phyloP scores from a whole-genome alignment of 2,329 filamentous ascomycete genomes.

The Emergomyces pasteurianus region DNA sequence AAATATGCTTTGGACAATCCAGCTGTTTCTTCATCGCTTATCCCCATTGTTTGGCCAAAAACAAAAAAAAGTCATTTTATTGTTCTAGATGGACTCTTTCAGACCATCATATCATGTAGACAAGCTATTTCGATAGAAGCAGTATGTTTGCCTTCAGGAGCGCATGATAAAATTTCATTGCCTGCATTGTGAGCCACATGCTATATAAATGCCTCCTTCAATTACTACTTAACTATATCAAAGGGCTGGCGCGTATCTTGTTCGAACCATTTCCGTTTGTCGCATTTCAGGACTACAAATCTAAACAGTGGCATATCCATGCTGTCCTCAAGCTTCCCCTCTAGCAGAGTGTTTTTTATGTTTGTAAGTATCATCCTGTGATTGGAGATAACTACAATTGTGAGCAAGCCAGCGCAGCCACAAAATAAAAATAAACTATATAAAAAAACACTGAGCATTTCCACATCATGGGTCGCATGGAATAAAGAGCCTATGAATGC shows the following conservation, averaged over 20 bases:
- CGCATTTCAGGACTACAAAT: background rate
- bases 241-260: background rate
- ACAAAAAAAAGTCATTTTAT: background rate
- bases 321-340: too few species aligned
- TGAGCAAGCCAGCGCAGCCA: too few species aligned
- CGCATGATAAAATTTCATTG: too few species aligned
- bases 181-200: background rate
- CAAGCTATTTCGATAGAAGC: background rate
- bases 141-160: background rate
- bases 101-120: background rate
- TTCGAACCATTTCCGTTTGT: background rate
- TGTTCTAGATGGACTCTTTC: background rate
- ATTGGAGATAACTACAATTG: too few species aligned
- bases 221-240: too few species aligned
- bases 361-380: too few species aligned
- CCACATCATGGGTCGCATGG: too few species aligned
- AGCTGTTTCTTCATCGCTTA: background rate
- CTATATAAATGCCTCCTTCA: background rate
- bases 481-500: too few species aligned
- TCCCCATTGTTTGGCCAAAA: background rate
- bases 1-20: background rate
- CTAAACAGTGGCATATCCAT: too few species aligned
- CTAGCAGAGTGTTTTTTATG: too few species aligned
- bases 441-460: too few species aligned
- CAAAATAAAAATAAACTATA: too few species aligned